A percentile compares a stretch with the other conserved stretches of the same genome.
Conservation (phyloP, 495 filamentous ascomycete genomes). For the Penicillium simplicissimum region DNA sequence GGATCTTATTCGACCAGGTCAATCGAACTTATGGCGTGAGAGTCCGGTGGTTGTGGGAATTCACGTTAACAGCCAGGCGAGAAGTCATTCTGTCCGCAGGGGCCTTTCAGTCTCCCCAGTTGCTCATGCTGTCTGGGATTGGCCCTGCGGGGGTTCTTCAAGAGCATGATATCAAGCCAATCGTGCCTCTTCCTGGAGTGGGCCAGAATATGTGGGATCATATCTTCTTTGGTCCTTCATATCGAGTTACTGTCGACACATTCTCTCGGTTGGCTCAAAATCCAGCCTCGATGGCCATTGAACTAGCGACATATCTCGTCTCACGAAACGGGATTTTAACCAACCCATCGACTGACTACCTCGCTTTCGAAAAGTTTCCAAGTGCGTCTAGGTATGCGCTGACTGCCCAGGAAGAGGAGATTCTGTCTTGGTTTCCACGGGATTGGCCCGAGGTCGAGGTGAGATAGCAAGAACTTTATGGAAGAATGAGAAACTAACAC, state of each 20-base stretch:
- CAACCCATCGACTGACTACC: constrained; percentile 44
- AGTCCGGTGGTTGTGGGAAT: constrained; percentile 8
- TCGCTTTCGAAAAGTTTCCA: constrained; percentile 54
- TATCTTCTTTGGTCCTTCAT: constrained; percentile 18
- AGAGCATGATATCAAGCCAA: constrained; percentile 10
- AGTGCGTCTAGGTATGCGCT: constrained; percentile 16
- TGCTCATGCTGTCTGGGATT: constrained; percentile 21
- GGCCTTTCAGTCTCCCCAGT: constrained; percentile 20
- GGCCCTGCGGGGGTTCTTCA: constrained; percentile 5
- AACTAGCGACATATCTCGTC: constrained; percentile 13
- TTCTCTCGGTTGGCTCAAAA: constrained; percentile 27
- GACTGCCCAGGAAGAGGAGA: constrained; percentile 20
- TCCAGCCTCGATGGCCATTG: constrained; percentile 9
- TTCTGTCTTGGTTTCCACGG: constrained; percentile 42
- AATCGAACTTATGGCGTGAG: constrained; percentile 27
- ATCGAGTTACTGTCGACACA: constrained; percentile 42
- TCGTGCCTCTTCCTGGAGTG: constrained; percentile 15
- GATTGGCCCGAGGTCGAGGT: constrained; percentile 64
- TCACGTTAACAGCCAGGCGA: constrained; percentile 15
- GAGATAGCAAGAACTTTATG: not conserved
- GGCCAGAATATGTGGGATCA: constrained; percentile 27
- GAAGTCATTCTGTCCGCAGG: constrained; percentile 24
- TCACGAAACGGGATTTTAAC: constrained; percentile 40
- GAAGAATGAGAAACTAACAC: not conserved
- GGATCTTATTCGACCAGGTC: constrained; percentile 24